These are phyloP conservation scores for Starmera quercuum DNA, from an alignment of 805 yeast genomes.

Conservation along the genomic window DNA sequence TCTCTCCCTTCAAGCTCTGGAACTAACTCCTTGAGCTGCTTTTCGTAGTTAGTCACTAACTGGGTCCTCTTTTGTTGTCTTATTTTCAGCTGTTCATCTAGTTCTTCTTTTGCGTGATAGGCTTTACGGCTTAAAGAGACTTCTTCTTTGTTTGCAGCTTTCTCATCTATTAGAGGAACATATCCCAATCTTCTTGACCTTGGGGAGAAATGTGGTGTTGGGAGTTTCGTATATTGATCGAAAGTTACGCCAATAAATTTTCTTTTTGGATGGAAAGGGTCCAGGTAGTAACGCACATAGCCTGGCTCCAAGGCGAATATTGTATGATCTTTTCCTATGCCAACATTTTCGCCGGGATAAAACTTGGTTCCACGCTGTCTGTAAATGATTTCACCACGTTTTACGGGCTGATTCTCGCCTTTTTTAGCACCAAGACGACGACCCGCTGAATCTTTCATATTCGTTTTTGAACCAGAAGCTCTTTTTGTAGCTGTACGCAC, in stretches of 20 bases:
- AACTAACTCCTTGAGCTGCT: conserved; percentile 20
- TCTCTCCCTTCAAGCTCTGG: conserved; percentile 24
- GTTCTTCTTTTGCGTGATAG: conserved; percentile 44
- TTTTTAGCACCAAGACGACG: conserved; percentile 88
- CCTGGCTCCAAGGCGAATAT: conserved; percentile 90
- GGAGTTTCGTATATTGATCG: conserved; percentile 52
- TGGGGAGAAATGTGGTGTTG: conserved; percentile 90
- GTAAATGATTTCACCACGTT: conserved; percentile 79
- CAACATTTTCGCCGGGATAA: conserved; percentile 89
- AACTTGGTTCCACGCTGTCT: conserved; percentile 94
- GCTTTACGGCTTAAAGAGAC: conserved; percentile 62
- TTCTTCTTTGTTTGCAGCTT: conserved; percentile 50
- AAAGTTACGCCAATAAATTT: conserved; percentile 86
- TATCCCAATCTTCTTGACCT: conserved; percentile 79
- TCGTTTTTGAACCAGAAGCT: conserved; percentile 92
- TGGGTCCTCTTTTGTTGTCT: conserved; percentile 33
- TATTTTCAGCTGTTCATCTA: conserved; percentile 30
- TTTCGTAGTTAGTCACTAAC: conserved; percentile 22
- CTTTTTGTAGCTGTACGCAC: conserved; percentile 89
- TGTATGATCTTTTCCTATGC: conserved; percentile 91
- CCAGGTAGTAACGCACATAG: conserved; percentile 80
- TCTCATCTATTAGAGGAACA: conserved; percentile 40
- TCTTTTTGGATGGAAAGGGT: conserved; percentile 94
- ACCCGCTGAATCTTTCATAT: conserved; percentile 92
- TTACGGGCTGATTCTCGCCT: conserved; percentile 66